Evolutionary conservation across 768 basidiomycete species (phyloP).

Genomic region (Lentinula raphanica): DNA sequence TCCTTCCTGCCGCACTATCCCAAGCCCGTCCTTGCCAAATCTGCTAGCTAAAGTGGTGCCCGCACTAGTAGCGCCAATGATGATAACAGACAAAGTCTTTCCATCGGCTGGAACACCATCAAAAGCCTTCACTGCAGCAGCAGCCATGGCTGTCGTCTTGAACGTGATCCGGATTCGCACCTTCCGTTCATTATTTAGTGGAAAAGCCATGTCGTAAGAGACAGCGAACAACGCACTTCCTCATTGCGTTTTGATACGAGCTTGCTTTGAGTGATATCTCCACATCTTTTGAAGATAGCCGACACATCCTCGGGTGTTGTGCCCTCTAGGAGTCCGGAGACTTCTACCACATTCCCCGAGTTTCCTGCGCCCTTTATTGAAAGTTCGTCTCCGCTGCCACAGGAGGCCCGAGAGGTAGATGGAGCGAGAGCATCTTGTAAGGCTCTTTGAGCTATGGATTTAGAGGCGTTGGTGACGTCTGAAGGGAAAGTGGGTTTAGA

Average conservation of each 20-base stretch:
- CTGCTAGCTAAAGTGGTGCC: conserved; percentile 52
- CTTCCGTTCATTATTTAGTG: conserved; percentile 19
- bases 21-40: conserved; percentile 50
- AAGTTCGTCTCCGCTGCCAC: conserved; percentile 26
- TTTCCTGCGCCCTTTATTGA: conserved; percentile 67
- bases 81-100: conserved; percentile 57
- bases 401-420: conserved; percentile 17
- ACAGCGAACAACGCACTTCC: conserved; percentile 6
- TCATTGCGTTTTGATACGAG: conserved; percentile 16
- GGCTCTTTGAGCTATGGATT: conserved; percentile 52
- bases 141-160: conserved; percentile 57
- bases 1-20: conserved; percentile 47
- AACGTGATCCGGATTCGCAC: conserved; percentile 70
- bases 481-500: conserved; percentile 23
- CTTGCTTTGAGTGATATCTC: conserved; percentile 44
- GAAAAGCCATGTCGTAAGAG: not conserved
- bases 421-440: conserved; percentile 50
- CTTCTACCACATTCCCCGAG: conserved; percentile 65
- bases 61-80: conserved; percentile 52
- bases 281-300: conserved; percentile 82
- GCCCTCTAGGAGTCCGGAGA: conserved; percentile 66
- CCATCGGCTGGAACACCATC: conserved; percentile 82
- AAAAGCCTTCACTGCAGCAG: conserved; percentile 67
- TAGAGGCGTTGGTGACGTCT: conserved; percentile 42
- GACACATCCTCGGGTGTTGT: conserved; percentile 82